Base-by-base conservation (phyloP, 805 yeast genomes). In the Metschnikowia santaceciliae region DNA sequence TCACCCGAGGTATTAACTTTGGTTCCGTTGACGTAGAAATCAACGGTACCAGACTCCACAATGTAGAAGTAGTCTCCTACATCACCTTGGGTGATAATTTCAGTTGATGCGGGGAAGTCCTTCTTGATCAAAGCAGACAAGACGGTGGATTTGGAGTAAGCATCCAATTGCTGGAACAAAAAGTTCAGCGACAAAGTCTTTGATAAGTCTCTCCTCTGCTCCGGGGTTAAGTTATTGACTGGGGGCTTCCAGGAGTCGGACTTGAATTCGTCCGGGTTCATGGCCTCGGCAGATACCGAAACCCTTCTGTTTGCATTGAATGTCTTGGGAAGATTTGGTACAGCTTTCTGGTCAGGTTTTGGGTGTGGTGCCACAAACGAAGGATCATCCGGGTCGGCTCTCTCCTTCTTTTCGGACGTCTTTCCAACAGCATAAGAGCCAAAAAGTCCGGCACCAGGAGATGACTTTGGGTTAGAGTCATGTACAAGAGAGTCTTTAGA, bases 1-100 rank as follows among this genome's bases (percentile, higher is more conserved):
- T 89, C 83, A 8, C 88, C 86, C n/a, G 88, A 79, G 1, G 86
- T 75, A 64, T 81, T 84, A 36, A 90, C 92, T 61, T 82, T 79
- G 41, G 78, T 66, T 47, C 82, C 86, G 65, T 89, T 81, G 32
- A 87, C 91, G 59, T 77, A 79, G 62, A 83, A 91, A 55, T 89
- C 92, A 50, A 94, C 97, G 1, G 77, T 70, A 50, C 99, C 99
- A 6, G 74, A 68, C 69, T 91, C 97, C 50, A 91, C 81, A 39
- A 91, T 83, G 68, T 90, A 91, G 65, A 92, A 89, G 68, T 74
- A 91, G 70, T 92, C 97, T 58, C 97, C 97, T 63, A 88, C 96
- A 62, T 88, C 97, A 47, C 97, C 97, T 70, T 92, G 97, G 56
- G 72, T 80, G 63, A 91, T 90, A 54, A 92, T 83, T 56, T 81